Base-by-base conservation (phyloP, 108 stramenopile genomes). In the Stephanodiscus minutulus region DNA sequence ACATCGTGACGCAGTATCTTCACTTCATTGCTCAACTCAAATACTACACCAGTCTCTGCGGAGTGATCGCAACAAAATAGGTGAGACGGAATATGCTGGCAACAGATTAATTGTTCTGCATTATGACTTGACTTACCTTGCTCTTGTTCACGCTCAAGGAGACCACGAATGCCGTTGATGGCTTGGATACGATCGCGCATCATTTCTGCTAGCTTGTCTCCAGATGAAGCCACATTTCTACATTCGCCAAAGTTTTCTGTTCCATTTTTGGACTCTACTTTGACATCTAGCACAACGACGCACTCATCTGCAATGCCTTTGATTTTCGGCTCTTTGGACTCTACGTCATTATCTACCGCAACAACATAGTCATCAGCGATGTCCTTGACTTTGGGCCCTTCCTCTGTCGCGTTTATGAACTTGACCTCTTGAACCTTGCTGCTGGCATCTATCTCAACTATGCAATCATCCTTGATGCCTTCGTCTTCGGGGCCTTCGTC, bases 151-250 rank as follows among this genome's bases (percentile, higher is more conserved):
- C 9, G 8, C 8, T 53, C 52, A 12, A 53, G 52, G 22, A 53
- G 52, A 10, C 20, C 25, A 9, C 52, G 52, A 53, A 53, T 53
- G 52, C 25, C 3, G 22, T 53, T 27, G 11, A 53, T 53, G 22
- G 52, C 52, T 25, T 24, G 25, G 22, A 53, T 25, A 1, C 52
- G 52, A 53, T 53, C 52, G 52, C 22, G 52, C 52, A 53, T 53
- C 52, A 53, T 53, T 9, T 1, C 8, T 53, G 22, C 52, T 10
- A 53, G 52, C 4, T 53, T 24, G 52, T 24, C 24, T 4, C 39
- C 43, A 13, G 43, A 15, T 1, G 52, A 25, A 27, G 20, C 24
- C 9, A 27, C 1, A 1, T 2, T 9, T 9, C 22, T 21, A 53
- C 24, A 21, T 25, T 22, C 1, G 8, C 39, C 7, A 11, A 39